Evolutionary conservation across 2,329 filamentous ascomycete species (phyloP), one percentile per base, ranked within the genome.

Genomic region (Aspergillus felis): DNA sequence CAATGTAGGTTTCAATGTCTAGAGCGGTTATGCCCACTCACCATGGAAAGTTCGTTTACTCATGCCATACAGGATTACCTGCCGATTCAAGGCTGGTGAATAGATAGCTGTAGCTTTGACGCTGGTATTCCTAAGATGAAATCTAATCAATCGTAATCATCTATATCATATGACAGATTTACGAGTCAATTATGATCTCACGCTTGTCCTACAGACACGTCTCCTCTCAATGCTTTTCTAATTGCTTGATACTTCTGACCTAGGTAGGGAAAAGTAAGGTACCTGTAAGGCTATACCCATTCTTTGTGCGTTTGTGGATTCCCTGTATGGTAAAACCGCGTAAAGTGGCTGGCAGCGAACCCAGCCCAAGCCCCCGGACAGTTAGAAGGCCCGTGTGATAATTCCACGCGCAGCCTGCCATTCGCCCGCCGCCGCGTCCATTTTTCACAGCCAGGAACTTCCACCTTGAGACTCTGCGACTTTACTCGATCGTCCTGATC

Each of bases 401-500:
- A 54, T 70, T 66, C 68, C 70, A 72, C 69, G 64, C 20, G n/a
- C 60, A 66, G 27, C 61, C 62, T 61, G 64, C 65, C 64, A 71
- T 64, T 65, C 59, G 63, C 61, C 57, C 27, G 10, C 20, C 44
- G 20, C 22, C 44, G 10, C 24, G 63, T 57, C 61, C 44, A 47
- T 65, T 63, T 69, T 68, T 68, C 61, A 60, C 61, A 64, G 58
- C 55, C 63, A 64, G 62, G 63, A 67, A 67, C 63, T 61, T 47
- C 24, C 22, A 44, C 35, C 38, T 51, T 53, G 53, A 32, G 32
- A 53, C 53, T 42, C 64, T 67, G 64, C 62, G 49, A 35, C 50
- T 24, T 53, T 58, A 53, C 50, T 56, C 53, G 42, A 64, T 65
- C 61, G 67, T 57, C 53, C 51, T 64, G 61, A 66, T 64, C 65